Conservation (phyloP, 1,139 yeast genomes). For the Sugiyamaella xylanicola region DNA sequence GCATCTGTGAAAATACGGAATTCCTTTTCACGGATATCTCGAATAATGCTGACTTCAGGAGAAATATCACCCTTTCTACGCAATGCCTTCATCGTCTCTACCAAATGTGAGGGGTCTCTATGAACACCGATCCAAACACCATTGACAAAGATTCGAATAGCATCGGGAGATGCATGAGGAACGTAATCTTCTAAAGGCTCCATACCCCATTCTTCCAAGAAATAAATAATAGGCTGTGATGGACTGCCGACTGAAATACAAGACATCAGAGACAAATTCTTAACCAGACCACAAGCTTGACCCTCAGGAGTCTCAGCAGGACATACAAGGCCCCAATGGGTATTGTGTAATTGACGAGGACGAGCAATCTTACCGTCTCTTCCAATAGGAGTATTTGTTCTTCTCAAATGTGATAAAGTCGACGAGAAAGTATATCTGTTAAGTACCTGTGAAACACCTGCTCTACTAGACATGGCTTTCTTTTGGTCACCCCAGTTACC, state of each 20-base stretch:
- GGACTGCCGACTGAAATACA: constrained; percentile 98
- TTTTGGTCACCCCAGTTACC: constrained; percentile 99
- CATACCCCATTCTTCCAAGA: constrained; percentile 99
- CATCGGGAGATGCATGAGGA: constrained; percentile 88
- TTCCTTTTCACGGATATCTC: constrained; percentile 96
- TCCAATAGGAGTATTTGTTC: constrained; percentile 98
- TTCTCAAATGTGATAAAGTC: constrained; percentile 93
- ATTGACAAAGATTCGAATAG: constrained; percentile 92
- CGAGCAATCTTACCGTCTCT: constrained; percentile 98
- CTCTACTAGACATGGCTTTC: constrained; percentile 98
- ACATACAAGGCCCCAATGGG: constrained; percentile 99
- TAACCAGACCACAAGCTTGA: constrained; percentile 99
- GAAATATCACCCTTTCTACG: constrained; percentile 96
- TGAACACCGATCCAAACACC: constrained; percentile 99
- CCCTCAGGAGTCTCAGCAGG: constrained; percentile 99
- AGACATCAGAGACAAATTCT: constrained; percentile 92
- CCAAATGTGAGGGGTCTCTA: constrained; percentile 89
- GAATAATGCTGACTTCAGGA: constrained; percentile 93
- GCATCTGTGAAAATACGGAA: constrained; percentile 97
- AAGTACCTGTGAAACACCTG: constrained; percentile 98
- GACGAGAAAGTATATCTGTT: constrained; percentile 98
- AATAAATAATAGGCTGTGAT: constrained; percentile 91
- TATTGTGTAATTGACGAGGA: constrained; percentile 97
- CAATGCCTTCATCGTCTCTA: constrained; percentile 85
- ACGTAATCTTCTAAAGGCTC: constrained; percentile 95